Base-by-base conservation (phyloP, 495 filamentous ascomycete species). In the Penicillium desertorum region DNA sequence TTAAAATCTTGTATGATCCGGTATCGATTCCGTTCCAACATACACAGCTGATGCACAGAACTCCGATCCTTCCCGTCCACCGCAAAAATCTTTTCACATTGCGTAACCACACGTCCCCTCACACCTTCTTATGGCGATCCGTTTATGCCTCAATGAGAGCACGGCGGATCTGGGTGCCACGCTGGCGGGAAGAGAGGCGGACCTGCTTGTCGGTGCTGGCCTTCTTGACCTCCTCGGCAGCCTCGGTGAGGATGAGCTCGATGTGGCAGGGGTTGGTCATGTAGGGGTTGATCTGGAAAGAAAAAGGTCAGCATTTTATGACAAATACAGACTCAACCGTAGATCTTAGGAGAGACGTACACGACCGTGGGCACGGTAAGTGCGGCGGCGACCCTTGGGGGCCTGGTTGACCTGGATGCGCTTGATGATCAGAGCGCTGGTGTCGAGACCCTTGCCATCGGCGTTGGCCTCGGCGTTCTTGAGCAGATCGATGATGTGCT, bases 361-460 rank as follows among this genome's bases (percentile, higher is more conserved):
- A 84, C 92, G 89, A 85, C 94, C 94, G 83, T 99, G 94, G 60
- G 95, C 95, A 85, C 94, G 91, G 86, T 98, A 99, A 69, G 94
- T 99, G 70, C 94, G 87, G 78, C 94, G 85, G 71, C 94, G 84
- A 80, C 96, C 91, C 86, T 97, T 97, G 69, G 94, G 94, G 59
- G 94, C 94, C 83, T 99, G 94, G 86, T 98, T 98, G 82, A 98
- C 95, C 81, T 98, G 94, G 80, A 99, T 98, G 85, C 96, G 94
- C 88, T 96, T 95, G 76, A 99, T 89, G 70, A 96, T 80, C 62
- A 99, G 84, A 82, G 92, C 95, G 81, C 86, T 84, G 67, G 91
- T 97, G 79, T 99, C 94, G 66, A 99, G 91, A 75, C 95, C 94
- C 85, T 98, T 98, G 77, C 90, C 89, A 68, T 98, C 95, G 72